Conservation (phyloP, 2,329 filamentous ascomycete genomes). For the Alternaria ventricosa region DNA sequence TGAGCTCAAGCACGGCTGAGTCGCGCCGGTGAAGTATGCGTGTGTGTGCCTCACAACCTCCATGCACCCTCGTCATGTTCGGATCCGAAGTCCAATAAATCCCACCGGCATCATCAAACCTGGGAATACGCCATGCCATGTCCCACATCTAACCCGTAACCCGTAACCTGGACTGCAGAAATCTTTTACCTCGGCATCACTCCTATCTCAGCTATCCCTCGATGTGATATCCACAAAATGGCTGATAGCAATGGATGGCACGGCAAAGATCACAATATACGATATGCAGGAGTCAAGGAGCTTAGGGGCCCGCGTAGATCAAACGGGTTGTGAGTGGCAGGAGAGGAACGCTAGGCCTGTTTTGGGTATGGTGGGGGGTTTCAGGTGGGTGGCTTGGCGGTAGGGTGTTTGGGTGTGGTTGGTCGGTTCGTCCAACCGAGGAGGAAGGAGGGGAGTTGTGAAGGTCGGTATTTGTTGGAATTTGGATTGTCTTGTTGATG, state of each 20-base stretch:
- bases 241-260: not conserved
- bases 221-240: not conserved
- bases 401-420: slow-evolving; percentile 9
- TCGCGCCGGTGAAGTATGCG: not conserved
- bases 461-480: not conserved
- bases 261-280: not conserved
- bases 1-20: not conserved
- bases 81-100: not conserved
- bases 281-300: slow-evolving; percentile 2
- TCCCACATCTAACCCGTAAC: not conserved
- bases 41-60: not conserved
- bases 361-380: slow-evolving; percentile 7
- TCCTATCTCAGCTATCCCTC: not conserved
- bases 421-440: not conserved
- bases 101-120: not conserved
- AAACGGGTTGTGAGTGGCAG: slow-evolving; percentile 8
- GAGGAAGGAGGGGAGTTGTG: not conserved
- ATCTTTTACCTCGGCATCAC: not conserved
- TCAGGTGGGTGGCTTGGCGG: slow-evolving; percentile 10
- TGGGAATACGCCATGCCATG: not conserved
- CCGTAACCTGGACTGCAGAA: not conserved
- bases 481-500: not conserved
- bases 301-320: slow-evolving; percentile 9
- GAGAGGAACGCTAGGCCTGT: not conserved
- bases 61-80: not conserved